These are phyloP conservation scores for Solanum rostratum DNA, from an alignment of 257 asterid genomes.

Conservation along the genomic window DNA sequence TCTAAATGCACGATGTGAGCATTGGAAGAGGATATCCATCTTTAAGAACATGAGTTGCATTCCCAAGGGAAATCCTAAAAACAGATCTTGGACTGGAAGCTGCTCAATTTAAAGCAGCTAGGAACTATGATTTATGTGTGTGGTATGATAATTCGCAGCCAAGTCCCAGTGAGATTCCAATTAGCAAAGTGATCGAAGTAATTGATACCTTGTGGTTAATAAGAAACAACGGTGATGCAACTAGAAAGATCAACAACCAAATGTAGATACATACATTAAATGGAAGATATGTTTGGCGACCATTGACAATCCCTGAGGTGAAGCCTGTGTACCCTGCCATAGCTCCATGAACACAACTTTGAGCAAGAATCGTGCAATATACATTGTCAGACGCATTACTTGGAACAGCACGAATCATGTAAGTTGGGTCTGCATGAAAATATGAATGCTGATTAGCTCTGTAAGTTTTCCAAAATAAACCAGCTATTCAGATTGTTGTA, in stretches of 20 bases:
- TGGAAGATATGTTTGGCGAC: slow-evolving; percentile 40
- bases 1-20: background rate
- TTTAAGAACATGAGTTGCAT: background rate
- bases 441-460: background rate
- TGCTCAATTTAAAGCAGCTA: background rate
- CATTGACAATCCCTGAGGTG: slow-evolving; percentile 39
- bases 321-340: slow-evolving; percentile 46
- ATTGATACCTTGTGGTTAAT: background rate
- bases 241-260: background rate
- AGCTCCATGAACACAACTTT: slow-evolving; percentile 50
- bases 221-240: background rate
- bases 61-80: background rate
- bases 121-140: background rate
- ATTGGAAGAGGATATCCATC: background rate
- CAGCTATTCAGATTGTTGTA: background rate
- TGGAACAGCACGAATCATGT: slow-evolving; percentile 51
- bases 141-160: background rate
- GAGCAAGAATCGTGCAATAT: slow-evolving; percentile 47
- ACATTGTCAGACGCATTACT: slow-evolving; percentile 50
- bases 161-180: background rate
- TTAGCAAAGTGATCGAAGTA: background rate
- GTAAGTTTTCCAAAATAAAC: background rate
- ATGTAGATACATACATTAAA: slow-evolving; percentile 25
- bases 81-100: background rate
- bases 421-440: slow-evolving; percentile 34